These are phyloP conservation scores for Aquilaria agallochum DNA, from an alignment of 441 rosid species.

Conservation along the genomic window DNA sequence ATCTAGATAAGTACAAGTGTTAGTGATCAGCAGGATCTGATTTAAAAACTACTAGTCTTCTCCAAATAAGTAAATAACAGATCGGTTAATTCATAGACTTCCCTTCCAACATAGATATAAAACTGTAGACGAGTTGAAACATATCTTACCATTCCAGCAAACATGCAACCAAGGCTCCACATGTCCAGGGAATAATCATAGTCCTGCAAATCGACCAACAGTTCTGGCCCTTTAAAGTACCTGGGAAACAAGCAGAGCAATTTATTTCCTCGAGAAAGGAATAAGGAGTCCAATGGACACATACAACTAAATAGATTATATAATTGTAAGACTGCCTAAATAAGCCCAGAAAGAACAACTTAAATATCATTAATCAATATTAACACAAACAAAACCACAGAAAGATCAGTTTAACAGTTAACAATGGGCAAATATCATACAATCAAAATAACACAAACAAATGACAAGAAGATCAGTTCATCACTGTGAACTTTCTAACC, in stretches of 20 bases:
- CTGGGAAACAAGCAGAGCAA: constrained; percentile 32
- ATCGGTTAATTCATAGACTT: background rate
- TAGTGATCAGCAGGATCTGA: constrained; percentile 7
- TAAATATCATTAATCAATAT: background rate
- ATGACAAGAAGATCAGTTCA: no score
- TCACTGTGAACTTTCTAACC: no score
- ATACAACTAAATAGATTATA: no score
- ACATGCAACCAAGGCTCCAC: constrained; percentile 99
- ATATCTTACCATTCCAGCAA: constrained; percentile 93
- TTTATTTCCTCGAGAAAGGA: constrained; percentile 9
- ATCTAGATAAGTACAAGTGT: constrained; percentile 38
- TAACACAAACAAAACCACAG: no score
- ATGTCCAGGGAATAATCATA: constrained; percentile 95
- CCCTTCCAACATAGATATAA: background rate
- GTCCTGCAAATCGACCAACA: constrained; percentile 90
- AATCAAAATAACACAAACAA: no score
- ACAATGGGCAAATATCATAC: no score
- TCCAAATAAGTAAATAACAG: background rate
- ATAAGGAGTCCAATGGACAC: background rate
- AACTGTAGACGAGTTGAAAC: background rate
- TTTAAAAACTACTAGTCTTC: background rate
- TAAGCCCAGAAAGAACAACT: background rate
- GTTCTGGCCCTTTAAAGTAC: constrained; percentile 96
- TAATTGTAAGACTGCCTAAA: no score
- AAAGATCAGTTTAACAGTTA: no score